Percentiles rank a stretch among this genome's conserved stretches.
phyloP scores from a whole-genome alignment of 352 stramenopile genomes.

The Peronospora farinosa region DNA sequence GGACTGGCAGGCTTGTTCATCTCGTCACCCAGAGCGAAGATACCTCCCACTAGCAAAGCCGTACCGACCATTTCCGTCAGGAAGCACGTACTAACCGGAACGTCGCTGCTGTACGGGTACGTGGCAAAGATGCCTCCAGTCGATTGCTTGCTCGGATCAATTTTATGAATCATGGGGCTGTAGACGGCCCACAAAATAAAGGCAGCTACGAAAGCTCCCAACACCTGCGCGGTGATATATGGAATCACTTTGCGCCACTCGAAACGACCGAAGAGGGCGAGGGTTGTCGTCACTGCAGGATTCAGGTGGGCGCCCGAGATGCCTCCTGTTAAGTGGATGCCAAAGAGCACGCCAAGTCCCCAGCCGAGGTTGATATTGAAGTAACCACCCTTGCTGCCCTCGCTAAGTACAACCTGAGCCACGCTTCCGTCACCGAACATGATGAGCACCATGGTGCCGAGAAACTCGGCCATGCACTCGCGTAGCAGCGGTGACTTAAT shows the following conservation, averaged over 20 bases:
- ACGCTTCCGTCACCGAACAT: conserved; percentile 62
- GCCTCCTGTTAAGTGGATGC: conserved; percentile 49
- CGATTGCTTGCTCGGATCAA: conserved; percentile 38
- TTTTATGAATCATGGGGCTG: conserved; percentile 41
- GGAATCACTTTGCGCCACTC: conserved; percentile 47
- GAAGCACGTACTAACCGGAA: conserved; percentile 40
- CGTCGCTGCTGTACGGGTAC: conserved; percentile 36
- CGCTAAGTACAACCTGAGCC: conserved; percentile 49
- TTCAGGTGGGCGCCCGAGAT: conserved; percentile 64
- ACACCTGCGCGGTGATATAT: conserved; percentile 41
- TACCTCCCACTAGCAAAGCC: conserved; percentile 50
- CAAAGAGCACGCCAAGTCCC: conserved; percentile 68
- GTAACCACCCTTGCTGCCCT: conserved; percentile 53
- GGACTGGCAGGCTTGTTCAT: conserved; percentile 47
- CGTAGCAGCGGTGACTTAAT: conserved; percentile 36
- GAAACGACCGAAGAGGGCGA: conserved; percentile 42
- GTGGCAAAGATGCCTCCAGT: conserved; percentile 46
- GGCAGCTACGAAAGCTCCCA: conserved; percentile 44
- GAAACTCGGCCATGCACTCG: conserved; percentile 58
- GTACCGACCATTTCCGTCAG: conserved; percentile 58
- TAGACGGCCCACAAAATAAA: conserved; percentile 50
- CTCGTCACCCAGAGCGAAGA: conserved; percentile 53
- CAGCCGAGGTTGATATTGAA: conserved; percentile 66
- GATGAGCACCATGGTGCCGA: conserved; percentile 59
- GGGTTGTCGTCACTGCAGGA: conserved; percentile 49